Conservation (phyloP, 495 filamentous ascomycete genomes). For the Podospora fimiseda region DNA sequence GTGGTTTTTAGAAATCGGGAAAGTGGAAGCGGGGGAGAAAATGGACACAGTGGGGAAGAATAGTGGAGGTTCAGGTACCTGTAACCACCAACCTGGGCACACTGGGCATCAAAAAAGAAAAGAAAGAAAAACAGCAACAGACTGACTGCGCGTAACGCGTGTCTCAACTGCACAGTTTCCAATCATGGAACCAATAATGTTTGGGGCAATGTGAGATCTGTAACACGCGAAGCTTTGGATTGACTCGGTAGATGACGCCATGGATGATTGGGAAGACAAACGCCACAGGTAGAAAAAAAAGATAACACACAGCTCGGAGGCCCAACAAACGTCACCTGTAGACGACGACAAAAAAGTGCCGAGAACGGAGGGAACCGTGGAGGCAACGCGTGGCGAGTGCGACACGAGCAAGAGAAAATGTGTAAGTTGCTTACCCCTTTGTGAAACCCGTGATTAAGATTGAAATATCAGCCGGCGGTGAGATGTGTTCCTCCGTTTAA, state of each 20-base stretch:
- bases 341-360: not conserved
- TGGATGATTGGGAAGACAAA: conserved; percentile 1
- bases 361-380: not conserved
- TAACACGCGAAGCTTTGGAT: not conserved
- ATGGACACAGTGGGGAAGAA: no score
- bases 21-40: no score
- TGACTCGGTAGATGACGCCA: conserved; percentile 17
- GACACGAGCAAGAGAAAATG: not conserved
- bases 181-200: conserved; percentile 4
- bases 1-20: no score
- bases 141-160: no score
- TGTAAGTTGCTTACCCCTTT: not conserved
- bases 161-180: no score
- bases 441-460: not conserved
- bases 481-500: not conserved
- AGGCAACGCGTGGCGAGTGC: not conserved
- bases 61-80: no score
- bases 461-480: not conserved
- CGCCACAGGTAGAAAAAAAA: not conserved
- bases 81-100: no score
- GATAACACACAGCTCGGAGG: not conserved
- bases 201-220: not conserved
- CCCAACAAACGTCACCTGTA: conserved; percentile 1
- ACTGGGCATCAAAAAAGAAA: no score
- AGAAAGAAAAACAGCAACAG: no score